Evolutionary conservation across 805 yeast species (phyloP), one percentile per base, ranked within the genome.

Genomic region (Metschnikowia corniflorae): DNA sequence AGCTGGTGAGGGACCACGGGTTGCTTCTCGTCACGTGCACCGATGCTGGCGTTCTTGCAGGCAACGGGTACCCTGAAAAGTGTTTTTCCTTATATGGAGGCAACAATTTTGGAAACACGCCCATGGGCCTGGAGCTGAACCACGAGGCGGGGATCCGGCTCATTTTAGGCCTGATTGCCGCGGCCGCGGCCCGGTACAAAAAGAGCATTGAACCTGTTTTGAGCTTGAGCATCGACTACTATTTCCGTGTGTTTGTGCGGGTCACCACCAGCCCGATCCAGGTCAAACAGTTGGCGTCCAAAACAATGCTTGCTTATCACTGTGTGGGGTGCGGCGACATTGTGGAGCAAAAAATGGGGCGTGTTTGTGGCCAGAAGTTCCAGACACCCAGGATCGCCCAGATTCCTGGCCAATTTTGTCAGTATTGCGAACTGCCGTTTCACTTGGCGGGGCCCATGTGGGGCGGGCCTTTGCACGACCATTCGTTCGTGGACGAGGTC

Each of bases 371-470:
- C 27, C 40, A 42, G 15, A 78, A 82, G 53, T 85, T 65, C 55
- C 80, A 83, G 19, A 71, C 79, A 26, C 70, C 71, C 3, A 56
- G 55, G 30, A 46, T 49, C 31, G 78, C 87, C 1, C 76, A 71
- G 44, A 85, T 84, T 3, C 81, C 82, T 0, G 77, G 80, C 8
- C 61, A 72, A 7, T 55, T 68, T 27, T 93, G 98, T 63, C 54
- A 69, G 18, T 80, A 70, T 57, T 93, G 98, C 64, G 80, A 75
- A 1, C 71, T 68, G 40, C 71, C 77, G 2, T 76, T 77, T 57
- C 95, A 86, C 55, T 57, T 93, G 23, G 88, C 91, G 6, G 99
- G 99, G 4, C 99, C 99, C 42, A 85, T 93, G 96, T 93, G 95
- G 85, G 88, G 80, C 8, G 95, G 88, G 0, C 68, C 73, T 6